Evolutionary conservation across 2,329 filamentous ascomycete species (phyloP).

Genomic region (Fusarium incarnatum): DNA sequence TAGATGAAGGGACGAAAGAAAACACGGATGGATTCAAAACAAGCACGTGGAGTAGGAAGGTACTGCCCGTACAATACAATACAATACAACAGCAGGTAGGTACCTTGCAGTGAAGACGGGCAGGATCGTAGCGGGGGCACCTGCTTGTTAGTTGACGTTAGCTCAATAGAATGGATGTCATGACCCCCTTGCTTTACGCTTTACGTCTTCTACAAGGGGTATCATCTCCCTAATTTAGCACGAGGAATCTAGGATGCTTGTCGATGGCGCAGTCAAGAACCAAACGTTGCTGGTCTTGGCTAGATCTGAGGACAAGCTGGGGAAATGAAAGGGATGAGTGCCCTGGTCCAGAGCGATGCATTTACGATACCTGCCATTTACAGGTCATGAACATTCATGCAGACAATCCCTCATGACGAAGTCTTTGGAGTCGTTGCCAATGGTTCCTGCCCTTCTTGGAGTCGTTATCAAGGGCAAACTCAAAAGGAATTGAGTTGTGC

Average conservation of each 20-base stretch:
- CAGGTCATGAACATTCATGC: background rate
- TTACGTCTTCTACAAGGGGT: conserved; percentile 19
- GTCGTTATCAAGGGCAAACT: background rate
- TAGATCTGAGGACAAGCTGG: conserved; percentile 15
- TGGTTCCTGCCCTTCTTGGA: background rate
- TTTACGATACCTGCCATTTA: conserved; percentile 8
- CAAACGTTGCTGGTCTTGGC: conserved; percentile 19
- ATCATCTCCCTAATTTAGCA: conserved; percentile 20
- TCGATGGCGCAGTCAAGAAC: conserved; percentile 30
- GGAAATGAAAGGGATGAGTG: conserved; percentile 45
- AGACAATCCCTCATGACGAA: background rate
- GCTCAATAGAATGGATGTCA: background rate
- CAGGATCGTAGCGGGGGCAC: conserved; percentile 26
- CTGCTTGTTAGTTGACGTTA: conserved; percentile 28
- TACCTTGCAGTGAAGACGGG: conserved; percentile 30
- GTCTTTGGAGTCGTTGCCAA: background rate
- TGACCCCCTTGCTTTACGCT: conserved; percentile 14
- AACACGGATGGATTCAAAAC: conserved; percentile 42
- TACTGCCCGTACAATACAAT: background rate
- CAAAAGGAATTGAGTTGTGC: conserved; percentile 3
- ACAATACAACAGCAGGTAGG: background rate
- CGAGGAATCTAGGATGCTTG: conserved; percentile 11
- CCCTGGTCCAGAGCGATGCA: conserved; percentile 34
- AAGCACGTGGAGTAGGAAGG: conserved; percentile 44
- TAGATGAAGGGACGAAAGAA: conserved; percentile 41